Percentiles rank a stretch among this genome's conserved stretches.
Conservation (phyloP, 2,329 filamentous ascomycete genomes). For the Talaromyces marneffei region DNA sequence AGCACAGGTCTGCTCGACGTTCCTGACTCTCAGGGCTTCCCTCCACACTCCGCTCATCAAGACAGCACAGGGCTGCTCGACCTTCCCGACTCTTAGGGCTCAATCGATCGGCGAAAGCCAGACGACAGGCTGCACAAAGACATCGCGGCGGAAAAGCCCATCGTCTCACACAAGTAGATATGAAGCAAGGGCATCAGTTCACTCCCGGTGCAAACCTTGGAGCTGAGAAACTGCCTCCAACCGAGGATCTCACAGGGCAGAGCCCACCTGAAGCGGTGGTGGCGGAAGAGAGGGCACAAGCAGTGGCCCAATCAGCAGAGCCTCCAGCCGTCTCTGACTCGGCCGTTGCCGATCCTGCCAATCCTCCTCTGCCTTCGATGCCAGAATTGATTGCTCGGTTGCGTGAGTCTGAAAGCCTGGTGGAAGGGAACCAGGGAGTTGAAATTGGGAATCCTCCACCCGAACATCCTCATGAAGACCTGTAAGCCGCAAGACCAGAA, state of each 20-base stretch:
- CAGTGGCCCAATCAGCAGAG: neutral
- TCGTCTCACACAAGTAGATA: too few species aligned
- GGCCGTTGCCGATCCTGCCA: neutral
- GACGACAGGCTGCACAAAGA: too few species aligned
- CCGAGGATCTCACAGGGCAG: too few species aligned
- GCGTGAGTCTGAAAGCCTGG: neutral
- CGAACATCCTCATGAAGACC: neutral
- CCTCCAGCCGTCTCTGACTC: neutral
- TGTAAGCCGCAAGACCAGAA: neutral
- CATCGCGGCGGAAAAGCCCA: too few species aligned
- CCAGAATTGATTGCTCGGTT: neutral
- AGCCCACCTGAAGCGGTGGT: neutral
- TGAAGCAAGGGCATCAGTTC: too few species aligned
- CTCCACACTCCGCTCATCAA: neutral
- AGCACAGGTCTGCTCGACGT: too few species aligned
- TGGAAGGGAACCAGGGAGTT: neutral
- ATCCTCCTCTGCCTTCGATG: neutral
- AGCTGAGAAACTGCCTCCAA: too few species aligned
- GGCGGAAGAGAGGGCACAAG: neutral
- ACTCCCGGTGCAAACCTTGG: too few species aligned
- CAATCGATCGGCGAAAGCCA: too few species aligned
- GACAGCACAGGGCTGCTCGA: too few species aligned
- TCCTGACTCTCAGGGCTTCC: too few species aligned
- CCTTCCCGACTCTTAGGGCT: too few species aligned
- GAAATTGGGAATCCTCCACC: neutral